Conservation (phyloP, 192 early-diverging fungal species). For the Coemansia sp. region DNA sequence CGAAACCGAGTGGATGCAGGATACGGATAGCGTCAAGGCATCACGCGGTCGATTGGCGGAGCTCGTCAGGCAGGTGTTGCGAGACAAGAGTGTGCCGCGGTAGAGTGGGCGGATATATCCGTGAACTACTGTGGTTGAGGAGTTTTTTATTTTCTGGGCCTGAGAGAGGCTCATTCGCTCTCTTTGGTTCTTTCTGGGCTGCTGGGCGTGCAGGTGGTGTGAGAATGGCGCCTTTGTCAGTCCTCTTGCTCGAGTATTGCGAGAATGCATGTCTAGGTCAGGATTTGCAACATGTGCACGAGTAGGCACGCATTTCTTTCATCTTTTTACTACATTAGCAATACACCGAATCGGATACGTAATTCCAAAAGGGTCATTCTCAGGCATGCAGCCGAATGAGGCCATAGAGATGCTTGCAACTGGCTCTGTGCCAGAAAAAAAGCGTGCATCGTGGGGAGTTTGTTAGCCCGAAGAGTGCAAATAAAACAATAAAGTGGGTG, state of each 20-base stretch:
- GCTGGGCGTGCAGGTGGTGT: background rate
- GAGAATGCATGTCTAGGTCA: background rate
- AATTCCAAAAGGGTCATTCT: background rate
- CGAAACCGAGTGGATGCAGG: slow-evolving; percentile 42
- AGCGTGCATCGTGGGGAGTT: background rate
- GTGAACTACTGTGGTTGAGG: background rate
- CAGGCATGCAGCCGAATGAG: background rate
- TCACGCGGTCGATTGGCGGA: slow-evolving; percentile 19
- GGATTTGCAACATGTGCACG: background rate
- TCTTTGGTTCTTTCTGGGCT: background rate
- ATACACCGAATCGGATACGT: background rate
- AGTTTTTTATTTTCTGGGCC: background rate
- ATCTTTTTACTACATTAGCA: background rate
- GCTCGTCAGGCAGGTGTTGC: slow-evolving; percentile 18
- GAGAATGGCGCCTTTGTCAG: slow-evolving; percentile 5
- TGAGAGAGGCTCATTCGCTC: background rate
- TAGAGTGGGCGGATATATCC: background rate
- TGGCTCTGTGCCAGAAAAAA: background rate
- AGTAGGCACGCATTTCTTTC: background rate
- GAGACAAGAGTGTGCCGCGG: background rate
- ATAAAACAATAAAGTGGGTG: background rate
- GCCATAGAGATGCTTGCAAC: slow-evolving; percentile 5
- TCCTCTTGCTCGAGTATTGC: background rate
- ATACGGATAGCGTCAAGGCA: slow-evolving; percentile 18
- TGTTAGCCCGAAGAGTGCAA: background rate